Evolutionary conservation across 1,284 basidiomycete species (phyloP).

Genomic region (Lignosus rhinocerotis): DNA sequence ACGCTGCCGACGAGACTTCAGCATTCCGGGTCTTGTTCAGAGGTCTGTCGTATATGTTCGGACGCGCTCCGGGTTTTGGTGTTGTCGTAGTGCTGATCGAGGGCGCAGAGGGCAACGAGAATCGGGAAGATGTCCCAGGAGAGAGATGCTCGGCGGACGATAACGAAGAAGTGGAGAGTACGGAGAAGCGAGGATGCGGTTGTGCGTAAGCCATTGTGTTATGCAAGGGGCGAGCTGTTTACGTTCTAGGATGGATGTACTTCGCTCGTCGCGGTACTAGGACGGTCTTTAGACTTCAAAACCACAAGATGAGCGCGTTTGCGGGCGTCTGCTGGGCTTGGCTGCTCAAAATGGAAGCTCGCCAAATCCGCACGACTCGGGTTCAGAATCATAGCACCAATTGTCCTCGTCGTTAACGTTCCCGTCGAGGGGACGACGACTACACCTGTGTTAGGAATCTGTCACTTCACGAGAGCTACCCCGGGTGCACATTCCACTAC

Average conservation of each 20-base stretch:
- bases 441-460: not conserved
- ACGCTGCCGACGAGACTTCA: slow-evolving; percentile 82
- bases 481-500: not conserved
- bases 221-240: not conserved
- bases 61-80: slow-evolving; percentile 47
- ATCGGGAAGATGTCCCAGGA: slow-evolving; percentile 61
- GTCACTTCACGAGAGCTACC: not conserved
- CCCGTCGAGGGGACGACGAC: not conserved
- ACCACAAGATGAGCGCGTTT: not conserved
- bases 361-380: not conserved
- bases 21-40: slow-evolving; percentile 80
- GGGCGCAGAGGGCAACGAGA: slow-evolving; percentile 63
- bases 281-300: not conserved
- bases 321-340: not conserved
- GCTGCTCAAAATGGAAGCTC: not conserved
- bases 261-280: not conserved
- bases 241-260: not conserved
- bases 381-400: not conserved
- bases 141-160: slow-evolving; percentile 66
- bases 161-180: slow-evolving; percentile 64
- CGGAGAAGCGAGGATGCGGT: slow-evolving; percentile 68
- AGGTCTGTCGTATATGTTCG: slow-evolving; percentile 83
- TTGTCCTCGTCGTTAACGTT: not conserved
- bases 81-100: slow-evolving; percentile 45
- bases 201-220: slow-evolving; percentile 52